Conservation (phyloP, 73 alveolate species). For the Paramecium primaurelia region DNA sequence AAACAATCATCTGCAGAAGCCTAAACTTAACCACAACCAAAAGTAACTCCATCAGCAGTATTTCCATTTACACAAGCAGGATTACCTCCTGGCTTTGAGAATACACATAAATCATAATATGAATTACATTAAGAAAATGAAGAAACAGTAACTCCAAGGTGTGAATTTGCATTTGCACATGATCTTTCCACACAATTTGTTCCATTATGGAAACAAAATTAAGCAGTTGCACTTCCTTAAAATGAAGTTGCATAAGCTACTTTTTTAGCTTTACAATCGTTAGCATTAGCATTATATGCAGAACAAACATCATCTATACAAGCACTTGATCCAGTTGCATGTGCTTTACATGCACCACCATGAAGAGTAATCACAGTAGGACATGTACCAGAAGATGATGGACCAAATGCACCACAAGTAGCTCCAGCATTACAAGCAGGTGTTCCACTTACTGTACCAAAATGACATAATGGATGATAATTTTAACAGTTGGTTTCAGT, state of each 20-base stretch:
- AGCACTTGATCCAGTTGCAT: background rate
- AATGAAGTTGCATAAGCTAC: background rate
- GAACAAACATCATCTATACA: background rate
- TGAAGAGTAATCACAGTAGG: background rate
- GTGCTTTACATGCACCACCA: background rate
- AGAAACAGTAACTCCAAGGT: background rate
- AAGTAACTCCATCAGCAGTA: background rate
- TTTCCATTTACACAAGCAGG: background rate
- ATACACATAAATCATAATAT: background rate
- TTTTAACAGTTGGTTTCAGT: background rate
- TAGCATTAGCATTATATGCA: background rate
- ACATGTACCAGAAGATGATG: background rate
- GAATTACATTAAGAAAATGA: background rate
- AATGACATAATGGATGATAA: background rate
- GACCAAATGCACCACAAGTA: background rate
- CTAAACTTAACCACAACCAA: background rate
- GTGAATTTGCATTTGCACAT: background rate
- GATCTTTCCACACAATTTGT: background rate
- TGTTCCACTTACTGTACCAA: background rate
- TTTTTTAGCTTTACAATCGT: background rate
- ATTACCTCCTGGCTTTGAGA: background rate
- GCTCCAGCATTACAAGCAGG: background rate
- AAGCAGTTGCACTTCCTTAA: background rate
- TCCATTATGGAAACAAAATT: background rate
- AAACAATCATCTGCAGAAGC: background rate